Evolutionary conservation across 345 rosid genomes (phyloP), one percentile per base, ranked within the genome.

Genomic region (Gynandropsis gynandra): DNA sequence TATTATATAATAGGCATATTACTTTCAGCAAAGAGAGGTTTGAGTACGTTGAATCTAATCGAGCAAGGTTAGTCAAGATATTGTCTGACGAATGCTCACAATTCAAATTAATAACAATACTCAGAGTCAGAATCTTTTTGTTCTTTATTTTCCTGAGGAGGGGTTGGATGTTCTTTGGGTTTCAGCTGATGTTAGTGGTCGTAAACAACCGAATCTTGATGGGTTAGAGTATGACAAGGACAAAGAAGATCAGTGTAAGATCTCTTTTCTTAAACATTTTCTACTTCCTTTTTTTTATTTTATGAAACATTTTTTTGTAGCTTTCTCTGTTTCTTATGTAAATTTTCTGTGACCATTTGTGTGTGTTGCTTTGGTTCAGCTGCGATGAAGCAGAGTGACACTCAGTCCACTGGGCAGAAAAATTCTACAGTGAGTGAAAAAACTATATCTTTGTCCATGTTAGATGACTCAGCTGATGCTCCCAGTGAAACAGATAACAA

Each of bases 371-470:
- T 63, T 15, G 56, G 27, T 64, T 34, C 41, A 64, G 68, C 68
- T 50, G 29, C 52, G 14, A 50, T 17, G 40, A 37, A 50, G 11
- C 63, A 64, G 47, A 64, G 48, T 57, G 68, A 64, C 0, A 50
- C 35, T 52, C 63, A 24, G 5, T 5, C 29, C 2, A 24, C 29
- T 5, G 29, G 29, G 29, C 29, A 56, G 68, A 36, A 36, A n/a
- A 64, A 64, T 58, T 34, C 17, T 43, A 64, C 68, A 43, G 53
- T 18, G 24, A 56, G 52, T 64, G 58, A 64, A 43, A 64, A 56
- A 52, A 56, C 53, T 43, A 64, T 64, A 0, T 64, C 63, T 27
- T 34, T 64, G 36, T 64, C 68, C 50, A 9, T 64, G 1, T 56
- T 62, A 10, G 58, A 64, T 17, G 63, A 64, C 4, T 31, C 68